Conservation (phyloP, 257 asterid species). For the Solanum peruvianum region DNA sequence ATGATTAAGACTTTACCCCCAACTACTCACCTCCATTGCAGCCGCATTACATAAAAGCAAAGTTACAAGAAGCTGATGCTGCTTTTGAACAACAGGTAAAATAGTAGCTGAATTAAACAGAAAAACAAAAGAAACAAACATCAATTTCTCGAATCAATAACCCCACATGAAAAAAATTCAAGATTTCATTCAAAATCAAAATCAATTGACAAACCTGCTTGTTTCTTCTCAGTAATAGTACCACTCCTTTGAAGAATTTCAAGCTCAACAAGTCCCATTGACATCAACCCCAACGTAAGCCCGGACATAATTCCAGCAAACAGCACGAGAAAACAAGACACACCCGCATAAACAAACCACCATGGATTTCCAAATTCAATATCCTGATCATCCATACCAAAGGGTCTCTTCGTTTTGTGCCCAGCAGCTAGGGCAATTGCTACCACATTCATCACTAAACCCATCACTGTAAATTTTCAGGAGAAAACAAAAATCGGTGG, state of each 20-base stretch:
- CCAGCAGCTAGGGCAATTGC: constrained; percentile 26
- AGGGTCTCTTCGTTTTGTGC: constrained; percentile 25
- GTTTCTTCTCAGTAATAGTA: constrained; percentile 58
- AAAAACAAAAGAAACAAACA: background rate
- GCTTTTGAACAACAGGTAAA: constrained; percentile 90
- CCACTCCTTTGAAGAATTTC: constrained; percentile 89
- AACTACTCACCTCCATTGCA: constrained; percentile 75
- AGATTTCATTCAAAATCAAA: background rate
- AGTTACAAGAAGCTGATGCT: constrained; percentile 98
- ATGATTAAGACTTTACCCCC: background rate
- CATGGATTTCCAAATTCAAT: constrained; percentile 73
- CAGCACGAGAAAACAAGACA: constrained; percentile 80
- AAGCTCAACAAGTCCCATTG: constrained; percentile 86
- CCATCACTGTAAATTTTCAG: constrained; percentile 1
- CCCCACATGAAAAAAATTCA: background rate
- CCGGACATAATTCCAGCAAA: constrained; percentile 99
- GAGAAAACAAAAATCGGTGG: background rate
- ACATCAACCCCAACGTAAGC: constrained; percentile 86
- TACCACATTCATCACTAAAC: constrained; percentile 27
- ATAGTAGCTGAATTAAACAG: constrained; percentile 43
- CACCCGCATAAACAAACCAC: constrained; percentile 92
- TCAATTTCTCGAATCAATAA: background rate
- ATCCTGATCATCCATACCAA: constrained; percentile 52
- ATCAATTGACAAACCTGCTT: constrained; percentile 47
- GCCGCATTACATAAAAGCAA: constrained; percentile 87